phyloP scores from a whole-genome alignment of 768 basidiomycete genomes.

The Flagelloscypha sp. region DNA sequence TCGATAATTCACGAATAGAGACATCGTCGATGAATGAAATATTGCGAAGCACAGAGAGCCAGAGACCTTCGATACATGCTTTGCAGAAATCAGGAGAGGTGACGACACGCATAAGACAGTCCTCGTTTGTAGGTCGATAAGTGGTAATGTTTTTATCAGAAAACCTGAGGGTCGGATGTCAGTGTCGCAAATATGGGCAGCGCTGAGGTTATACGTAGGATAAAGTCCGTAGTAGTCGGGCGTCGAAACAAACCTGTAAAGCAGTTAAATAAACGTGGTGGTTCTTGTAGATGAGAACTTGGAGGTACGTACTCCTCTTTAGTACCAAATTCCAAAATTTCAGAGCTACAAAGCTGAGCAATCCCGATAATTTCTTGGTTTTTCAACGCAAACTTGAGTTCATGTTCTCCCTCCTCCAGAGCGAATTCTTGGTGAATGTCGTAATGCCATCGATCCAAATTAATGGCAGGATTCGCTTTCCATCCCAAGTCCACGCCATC shows the following conservation, averaged over 20 bases:
- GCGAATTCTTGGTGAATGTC: constrained; percentile 37
- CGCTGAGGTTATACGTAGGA: constrained; percentile 50
- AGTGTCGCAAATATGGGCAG: constrained; percentile 1
- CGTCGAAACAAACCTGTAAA: constrained; percentile 46
- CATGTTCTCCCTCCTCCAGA: constrained; percentile 45
- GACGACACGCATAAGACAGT: constrained; percentile 74
- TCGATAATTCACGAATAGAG: constrained; percentile 32
- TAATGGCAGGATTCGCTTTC: constrained; percentile 47
- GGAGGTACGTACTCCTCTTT: constrained; percentile 43
- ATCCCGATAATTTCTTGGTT: constrained; percentile 38
- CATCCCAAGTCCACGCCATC: constrained; percentile 57
- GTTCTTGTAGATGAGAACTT: background rate
- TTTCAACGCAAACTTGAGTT: constrained; percentile 48
- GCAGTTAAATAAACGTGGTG: constrained; percentile 1
- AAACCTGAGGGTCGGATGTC: constrained; percentile 34
- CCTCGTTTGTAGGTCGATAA: constrained; percentile 78
- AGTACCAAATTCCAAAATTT: constrained; percentile 65
- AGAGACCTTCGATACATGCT: constrained; percentile 66
- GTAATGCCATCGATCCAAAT: constrained; percentile 72
- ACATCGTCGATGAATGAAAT: constrained; percentile 56
- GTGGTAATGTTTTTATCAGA: constrained; percentile 55
- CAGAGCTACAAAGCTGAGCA: constrained; percentile 72
- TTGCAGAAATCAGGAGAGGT: constrained; percentile 66
- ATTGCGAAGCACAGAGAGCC: constrained; percentile 53
- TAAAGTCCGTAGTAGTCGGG: constrained; percentile 58